A percentile compares a stretch with the other conserved stretches of the same genome.
These are phyloP conservation scores for Cucurbitaria berberidis DNA, from an alignment of 2,329 filamentous ascomycete genomes.

Conservation along the genomic window DNA sequence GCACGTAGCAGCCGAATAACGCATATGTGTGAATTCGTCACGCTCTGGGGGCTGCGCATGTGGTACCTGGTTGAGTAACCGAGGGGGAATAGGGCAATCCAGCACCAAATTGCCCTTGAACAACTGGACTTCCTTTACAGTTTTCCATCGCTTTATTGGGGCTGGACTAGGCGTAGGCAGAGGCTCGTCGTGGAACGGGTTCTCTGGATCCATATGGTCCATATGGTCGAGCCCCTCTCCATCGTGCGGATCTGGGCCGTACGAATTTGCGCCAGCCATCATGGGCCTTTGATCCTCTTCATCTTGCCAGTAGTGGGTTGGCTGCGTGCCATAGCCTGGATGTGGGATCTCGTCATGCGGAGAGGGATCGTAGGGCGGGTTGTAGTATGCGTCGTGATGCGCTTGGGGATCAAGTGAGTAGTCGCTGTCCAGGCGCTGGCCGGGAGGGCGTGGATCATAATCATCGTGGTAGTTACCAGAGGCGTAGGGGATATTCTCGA, in stretches of 20 bases:
- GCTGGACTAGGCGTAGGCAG: slow-evolving; percentile 60
- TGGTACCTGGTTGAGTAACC: slow-evolving; percentile 83
- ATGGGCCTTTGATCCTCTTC: slow-evolving; percentile 79
- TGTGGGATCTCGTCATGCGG: slow-evolving; percentile 66
- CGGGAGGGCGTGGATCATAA: slow-evolving; percentile 57
- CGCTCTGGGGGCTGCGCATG: slow-evolving; percentile 81
- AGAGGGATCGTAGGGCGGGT: slow-evolving; percentile 77
- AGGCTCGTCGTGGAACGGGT: slow-evolving; percentile 50
- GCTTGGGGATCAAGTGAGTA: slow-evolving; percentile 82
- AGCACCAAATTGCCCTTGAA: slow-evolving; percentile 97
- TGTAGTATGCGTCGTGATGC: slow-evolving; percentile 88
- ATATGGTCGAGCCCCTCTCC: slow-evolving; percentile 55
- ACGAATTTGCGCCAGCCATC: slow-evolving; percentile 67
- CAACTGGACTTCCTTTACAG: slow-evolving; percentile 95
- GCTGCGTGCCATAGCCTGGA: slow-evolving; percentile 54
- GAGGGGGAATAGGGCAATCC: slow-evolving; percentile 92
- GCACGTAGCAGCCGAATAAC: slow-evolving; percentile 93
- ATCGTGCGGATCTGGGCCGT: slow-evolving; percentile 64
- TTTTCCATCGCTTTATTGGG: slow-evolving; percentile 90
- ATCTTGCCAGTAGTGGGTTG: slow-evolving; percentile 66
- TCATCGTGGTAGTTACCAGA: slow-evolving; percentile 65
- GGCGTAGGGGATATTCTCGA: slow-evolving; percentile 71
- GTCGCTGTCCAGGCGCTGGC: slow-evolving; percentile 61
- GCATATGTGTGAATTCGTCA: slow-evolving; percentile 86
- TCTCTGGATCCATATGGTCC: slow-evolving; percentile 48